phyloP scores from a whole-genome alignment of 1,284 basidiomycete genomes.

The Trichosporon inkin region DNA sequence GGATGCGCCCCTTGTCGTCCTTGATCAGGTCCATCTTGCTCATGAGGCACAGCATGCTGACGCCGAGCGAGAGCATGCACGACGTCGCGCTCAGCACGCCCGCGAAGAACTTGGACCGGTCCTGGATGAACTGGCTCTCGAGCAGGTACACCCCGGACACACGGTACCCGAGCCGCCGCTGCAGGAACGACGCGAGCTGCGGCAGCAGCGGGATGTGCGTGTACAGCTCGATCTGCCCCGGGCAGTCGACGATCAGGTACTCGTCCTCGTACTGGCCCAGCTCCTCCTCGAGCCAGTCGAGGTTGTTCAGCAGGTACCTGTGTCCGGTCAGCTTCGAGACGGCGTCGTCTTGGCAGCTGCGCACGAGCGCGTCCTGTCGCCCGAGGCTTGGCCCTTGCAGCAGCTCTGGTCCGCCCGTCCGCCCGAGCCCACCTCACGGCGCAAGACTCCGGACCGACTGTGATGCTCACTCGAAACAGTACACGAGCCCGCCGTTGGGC shows the following conservation, averaged over 20 bases:
- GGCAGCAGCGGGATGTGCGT: constrained; percentile 97
- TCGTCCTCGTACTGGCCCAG: constrained; percentile 92
- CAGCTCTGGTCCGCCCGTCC: not conserved
- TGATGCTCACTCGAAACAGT: constrained; percentile 99
- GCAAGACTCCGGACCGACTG: constrained; percentile 53
- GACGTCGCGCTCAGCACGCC: constrained; percentile 98
- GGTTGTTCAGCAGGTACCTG: constrained; percentile 92
- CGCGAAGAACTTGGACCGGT: constrained; percentile 97
- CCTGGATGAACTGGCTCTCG: constrained; percentile 98
- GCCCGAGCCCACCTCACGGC: too few species aligned
- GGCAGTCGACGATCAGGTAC: constrained; percentile 97
- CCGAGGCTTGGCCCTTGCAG: not conserved
- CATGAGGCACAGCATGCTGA: constrained; percentile 96
- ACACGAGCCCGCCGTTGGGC: constrained; percentile 94
- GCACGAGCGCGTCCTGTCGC: too few species aligned
- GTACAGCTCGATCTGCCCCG: constrained; percentile 98
- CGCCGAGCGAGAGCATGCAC: constrained; percentile 95
- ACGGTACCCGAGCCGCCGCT: constrained; percentile 63
- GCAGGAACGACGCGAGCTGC: constrained; percentile 65
- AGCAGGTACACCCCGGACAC: constrained; percentile 84
- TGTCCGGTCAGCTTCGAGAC: too few species aligned
- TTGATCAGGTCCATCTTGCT: constrained; percentile 98
- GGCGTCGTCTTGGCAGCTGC: too few species aligned
- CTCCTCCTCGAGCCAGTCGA: constrained; percentile 99
- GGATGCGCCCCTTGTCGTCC: constrained; percentile 65